Percentiles rank a stretch among this genome's conserved stretches.
Conservation (phyloP, 2,329 filamentous ascomycete genomes). For the Aspergillus persii region DNA sequence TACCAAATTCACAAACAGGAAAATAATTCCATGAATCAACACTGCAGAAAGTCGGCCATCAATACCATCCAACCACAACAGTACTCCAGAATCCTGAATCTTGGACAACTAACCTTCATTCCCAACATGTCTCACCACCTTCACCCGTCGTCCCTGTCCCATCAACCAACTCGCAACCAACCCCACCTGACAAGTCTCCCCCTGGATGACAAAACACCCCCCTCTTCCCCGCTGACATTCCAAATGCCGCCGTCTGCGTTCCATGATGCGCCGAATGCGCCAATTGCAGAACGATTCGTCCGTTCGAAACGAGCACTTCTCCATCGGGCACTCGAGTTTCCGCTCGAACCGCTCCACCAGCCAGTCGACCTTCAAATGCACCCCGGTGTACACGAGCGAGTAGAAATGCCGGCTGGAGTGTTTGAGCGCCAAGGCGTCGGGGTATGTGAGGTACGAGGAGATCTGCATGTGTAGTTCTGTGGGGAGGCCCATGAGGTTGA, state of each 20-base stretch:
- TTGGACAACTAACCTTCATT: constrained; percentile 29
- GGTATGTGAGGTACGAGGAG: constrained; percentile 61
- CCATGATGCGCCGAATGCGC: constrained; percentile 44
- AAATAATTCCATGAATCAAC: constrained; percentile 15
- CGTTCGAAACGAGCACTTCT: constrained; percentile 42
- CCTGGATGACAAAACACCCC: constrained; percentile 40
- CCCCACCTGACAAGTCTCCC: constrained; percentile 32
- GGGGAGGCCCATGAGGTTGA: constrained; percentile 54
- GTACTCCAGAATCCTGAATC: neutral
- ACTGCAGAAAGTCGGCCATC: constrained; percentile 3
- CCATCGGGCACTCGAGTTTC: constrained; percentile 65
- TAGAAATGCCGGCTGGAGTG: constrained; percentile 65
- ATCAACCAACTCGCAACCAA: constrained; percentile 31
- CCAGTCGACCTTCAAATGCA: constrained; percentile 67
- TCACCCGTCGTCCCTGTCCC: constrained; percentile 13
- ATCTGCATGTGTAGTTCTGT: constrained; percentile 67
- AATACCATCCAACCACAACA: neutral
- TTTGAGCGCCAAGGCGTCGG: constrained; percentile 69
- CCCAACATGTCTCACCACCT: constrained; percentile 15
- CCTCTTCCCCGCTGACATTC: constrained; percentile 34
- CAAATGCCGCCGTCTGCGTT: constrained; percentile 38
- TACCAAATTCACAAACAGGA: constrained; percentile 12
- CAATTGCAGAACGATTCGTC: constrained; percentile 43
- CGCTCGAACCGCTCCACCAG: constrained; percentile 62
- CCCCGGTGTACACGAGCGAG: constrained; percentile 62